Percentiles rank a stretch among this genome's conserved stretches.
Evolutionary conservation across 2,329 filamentous ascomycete species (phyloP).

Genomic region (Botrytis paeoniae): DNA sequence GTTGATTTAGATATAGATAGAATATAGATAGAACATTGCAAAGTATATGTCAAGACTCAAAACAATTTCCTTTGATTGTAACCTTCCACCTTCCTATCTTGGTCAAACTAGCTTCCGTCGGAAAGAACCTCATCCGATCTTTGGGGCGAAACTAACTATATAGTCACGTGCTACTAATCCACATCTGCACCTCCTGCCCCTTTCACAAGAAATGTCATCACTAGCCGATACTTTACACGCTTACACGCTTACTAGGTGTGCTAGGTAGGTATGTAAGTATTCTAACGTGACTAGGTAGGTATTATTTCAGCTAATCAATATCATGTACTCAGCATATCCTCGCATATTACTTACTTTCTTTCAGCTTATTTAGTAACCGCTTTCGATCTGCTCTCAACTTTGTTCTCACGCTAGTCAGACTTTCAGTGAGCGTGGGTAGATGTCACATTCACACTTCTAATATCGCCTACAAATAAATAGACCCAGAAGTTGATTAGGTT

Average conservation of each 20-base stretch:
- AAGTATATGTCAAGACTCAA: not conserved
- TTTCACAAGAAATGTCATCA: no score
- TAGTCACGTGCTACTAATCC: not conserved
- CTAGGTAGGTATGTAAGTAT: no score
- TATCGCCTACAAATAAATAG: not conserved
- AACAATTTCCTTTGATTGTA: not conserved
- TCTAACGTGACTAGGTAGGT: not conserved
- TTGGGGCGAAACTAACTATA: not conserved
- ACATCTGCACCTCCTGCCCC: not conserved
- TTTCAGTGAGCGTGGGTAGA: not conserved
- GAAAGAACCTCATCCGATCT: slow-evolving; percentile 1
- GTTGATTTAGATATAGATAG: not conserved
- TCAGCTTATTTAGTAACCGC: not conserved
- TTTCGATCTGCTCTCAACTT: not conserved
- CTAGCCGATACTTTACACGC: not conserved
- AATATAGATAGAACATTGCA: not conserved
- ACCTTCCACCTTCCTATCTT: not conserved
- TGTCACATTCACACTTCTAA: not conserved
- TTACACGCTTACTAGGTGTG: no score
- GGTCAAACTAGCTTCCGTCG: not conserved
- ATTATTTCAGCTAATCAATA: not conserved
- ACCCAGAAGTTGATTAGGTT: not conserved
- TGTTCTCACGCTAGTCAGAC: not conserved
- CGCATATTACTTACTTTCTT: not conserved
- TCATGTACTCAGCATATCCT: not conserved